Evolutionary conservation across 345 rosid genomes (phyloP).

Genomic region (Ceriops zippeliana): DNA sequence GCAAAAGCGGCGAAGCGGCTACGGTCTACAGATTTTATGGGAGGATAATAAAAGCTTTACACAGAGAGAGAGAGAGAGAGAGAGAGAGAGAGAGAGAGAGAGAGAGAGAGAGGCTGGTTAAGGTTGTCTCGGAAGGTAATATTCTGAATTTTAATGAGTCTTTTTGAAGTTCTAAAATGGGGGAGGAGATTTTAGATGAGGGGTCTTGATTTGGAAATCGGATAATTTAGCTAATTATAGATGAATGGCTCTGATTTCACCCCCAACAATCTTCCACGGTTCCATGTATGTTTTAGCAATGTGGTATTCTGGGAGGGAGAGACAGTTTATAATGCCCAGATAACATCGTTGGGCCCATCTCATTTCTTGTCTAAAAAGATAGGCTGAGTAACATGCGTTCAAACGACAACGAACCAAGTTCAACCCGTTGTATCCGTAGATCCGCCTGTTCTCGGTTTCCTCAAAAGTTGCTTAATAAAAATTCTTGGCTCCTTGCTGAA

Average conservation of each 20-base stretch:
- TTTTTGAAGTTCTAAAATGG: too few relatives aligned
- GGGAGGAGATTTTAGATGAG: not conserved
- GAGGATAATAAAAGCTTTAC: not conserved
- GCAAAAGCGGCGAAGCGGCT: slow-evolving; percentile 3
- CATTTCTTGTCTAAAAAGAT: not conserved
- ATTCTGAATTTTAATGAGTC: too few relatives aligned
- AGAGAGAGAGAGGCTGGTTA: slow-evolving; percentile 18
- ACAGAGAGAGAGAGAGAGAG: not conserved
- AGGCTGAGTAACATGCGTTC: not conserved
- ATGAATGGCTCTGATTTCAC: slow-evolving; percentile 13
- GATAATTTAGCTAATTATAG: slow-evolving; percentile 27
- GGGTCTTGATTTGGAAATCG: slow-evolving; percentile 16
- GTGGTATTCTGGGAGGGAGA: too few relatives aligned
- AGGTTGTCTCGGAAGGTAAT: slow-evolving; percentile 26
- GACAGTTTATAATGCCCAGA: too few relatives aligned
- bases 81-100: not conserved
- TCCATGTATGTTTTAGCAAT: too few relatives aligned
- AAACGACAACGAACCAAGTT: too few relatives aligned
- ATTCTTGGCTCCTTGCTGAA: too few relatives aligned
- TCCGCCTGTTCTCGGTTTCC: too few relatives aligned
- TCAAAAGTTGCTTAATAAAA: too few relatives aligned
- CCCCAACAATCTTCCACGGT: too few relatives aligned
- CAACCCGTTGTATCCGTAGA: too few relatives aligned
- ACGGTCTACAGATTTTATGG: not conserved
- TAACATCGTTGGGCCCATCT: not conserved